A percentile compares a stretch with the other conserved stretches of the same genome.
These are phyloP conservation scores for Nemania abortiva DNA, from an alignment of 2,329 filamentous ascomycete species.

Conservation along the genomic window DNA sequence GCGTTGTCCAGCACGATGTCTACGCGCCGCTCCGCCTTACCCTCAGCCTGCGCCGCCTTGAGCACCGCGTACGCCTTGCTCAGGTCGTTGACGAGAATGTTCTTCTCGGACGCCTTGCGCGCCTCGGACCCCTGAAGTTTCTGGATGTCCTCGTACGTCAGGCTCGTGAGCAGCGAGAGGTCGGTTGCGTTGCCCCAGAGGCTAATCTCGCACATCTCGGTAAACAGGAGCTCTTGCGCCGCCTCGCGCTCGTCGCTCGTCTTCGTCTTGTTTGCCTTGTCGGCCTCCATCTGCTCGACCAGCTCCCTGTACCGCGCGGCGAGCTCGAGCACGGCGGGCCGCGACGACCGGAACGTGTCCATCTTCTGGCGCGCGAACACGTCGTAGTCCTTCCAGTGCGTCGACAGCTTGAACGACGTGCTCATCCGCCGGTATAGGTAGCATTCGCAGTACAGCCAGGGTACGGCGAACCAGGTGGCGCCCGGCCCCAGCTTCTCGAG, in stretches of 20 bases:
- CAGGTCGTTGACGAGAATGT: constrained; percentile 91
- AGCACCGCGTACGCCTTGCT: constrained; percentile 77
- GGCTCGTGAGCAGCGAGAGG: constrained; percentile 86
- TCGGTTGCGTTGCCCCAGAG: constrained; percentile 98
- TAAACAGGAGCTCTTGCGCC: constrained; percentile 83
- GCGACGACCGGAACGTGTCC: constrained; percentile 90
- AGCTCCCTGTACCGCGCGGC: constrained; percentile 83
- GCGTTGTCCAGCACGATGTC: constrained; percentile 98
- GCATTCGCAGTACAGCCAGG: constrained; percentile 94
- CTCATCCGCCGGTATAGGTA: constrained; percentile 92
- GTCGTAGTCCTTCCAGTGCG: constrained; percentile 90
- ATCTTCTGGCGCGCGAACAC: constrained; percentile 92
- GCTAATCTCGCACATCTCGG: constrained; percentile 95
- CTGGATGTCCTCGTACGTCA: constrained; percentile 96
- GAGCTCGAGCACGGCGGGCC: constrained; percentile 85
- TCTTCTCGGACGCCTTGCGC: constrained; percentile 87
- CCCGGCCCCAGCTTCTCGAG: constrained; percentile 75
- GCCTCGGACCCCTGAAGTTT: constrained; percentile 92
- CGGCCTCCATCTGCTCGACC: constrained; percentile 71
- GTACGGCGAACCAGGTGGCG: constrained; percentile 83
- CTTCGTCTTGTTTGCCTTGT: constrained; percentile 58
- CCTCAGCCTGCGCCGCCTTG: constrained; percentile 71
- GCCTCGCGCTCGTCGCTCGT: constrained; percentile 66
- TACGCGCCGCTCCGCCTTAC: constrained; percentile 78
- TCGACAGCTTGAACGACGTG: constrained; percentile 80